Percentiles rank a stretch among this genome's conserved stretches.
Evolutionary conservation across 192 early-diverging fungal genomes (phyloP).

Genomic region (Coemansia sp.): DNA sequence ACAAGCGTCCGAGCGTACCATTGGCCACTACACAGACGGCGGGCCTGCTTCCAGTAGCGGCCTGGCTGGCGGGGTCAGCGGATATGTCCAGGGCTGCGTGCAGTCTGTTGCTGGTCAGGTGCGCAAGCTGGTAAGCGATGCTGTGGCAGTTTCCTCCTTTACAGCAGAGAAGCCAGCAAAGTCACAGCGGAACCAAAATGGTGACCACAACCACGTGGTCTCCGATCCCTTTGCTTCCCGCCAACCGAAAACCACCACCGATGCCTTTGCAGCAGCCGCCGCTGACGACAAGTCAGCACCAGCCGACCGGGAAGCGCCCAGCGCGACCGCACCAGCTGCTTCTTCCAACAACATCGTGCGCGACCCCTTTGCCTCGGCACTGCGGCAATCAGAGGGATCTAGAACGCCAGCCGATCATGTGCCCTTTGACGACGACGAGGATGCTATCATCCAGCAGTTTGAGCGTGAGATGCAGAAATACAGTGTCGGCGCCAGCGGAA

Average conservation of each 20-base stretch:
- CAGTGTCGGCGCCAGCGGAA: background rate
- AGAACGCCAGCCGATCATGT: slow-evolving; percentile 27
- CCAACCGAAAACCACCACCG: background rate
- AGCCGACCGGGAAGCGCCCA: background rate
- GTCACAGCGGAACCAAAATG: slow-evolving; percentile 14
- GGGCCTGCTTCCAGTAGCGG: background rate
- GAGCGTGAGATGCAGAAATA: slow-evolving; percentile 55
- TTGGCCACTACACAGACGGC: background rate
- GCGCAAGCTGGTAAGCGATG: slow-evolving; percentile 41
- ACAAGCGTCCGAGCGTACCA: slow-evolving; percentile 13
- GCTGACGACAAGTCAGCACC: background rate
- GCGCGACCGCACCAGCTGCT: background rate
- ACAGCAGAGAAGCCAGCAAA: slow-evolving; percentile 12
- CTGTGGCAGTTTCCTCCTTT: slow-evolving; percentile 33
- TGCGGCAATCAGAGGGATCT: background rate
- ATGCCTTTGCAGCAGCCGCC: background rate
- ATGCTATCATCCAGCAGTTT: slow-evolving; percentile 54
- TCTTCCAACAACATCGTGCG: slow-evolving; percentile 28
- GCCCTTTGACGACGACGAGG: slow-evolving; percentile 54
- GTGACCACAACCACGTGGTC: slow-evolving; percentile 14
- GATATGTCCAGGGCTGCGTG: slow-evolving; percentile 46
- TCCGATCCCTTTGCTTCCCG: slow-evolving; percentile 38
- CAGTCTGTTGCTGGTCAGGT: slow-evolving; percentile 53
- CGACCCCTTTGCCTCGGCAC: slow-evolving; percentile 34
- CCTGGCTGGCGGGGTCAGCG: slow-evolving; percentile 20